These are phyloP conservation scores for Malus orientalis DNA, from an alignment of 306 rosid species.

Conservation along the genomic window DNA sequence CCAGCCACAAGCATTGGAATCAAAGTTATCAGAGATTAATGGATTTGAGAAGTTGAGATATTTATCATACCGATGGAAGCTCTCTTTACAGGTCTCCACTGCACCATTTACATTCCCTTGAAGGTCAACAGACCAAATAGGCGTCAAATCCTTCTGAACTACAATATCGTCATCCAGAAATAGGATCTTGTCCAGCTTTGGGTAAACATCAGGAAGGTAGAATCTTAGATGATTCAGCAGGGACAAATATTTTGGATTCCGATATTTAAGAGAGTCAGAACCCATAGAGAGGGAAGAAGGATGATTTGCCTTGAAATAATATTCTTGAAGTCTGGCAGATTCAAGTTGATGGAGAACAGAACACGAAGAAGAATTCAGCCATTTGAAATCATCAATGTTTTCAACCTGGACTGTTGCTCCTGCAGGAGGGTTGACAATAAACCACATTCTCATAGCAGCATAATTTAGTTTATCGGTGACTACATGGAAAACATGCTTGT, in stretches of 20 bases:
- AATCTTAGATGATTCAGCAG: constrained; percentile 93
- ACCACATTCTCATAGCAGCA: constrained; percentile 96
- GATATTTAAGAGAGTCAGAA: constrained; percentile 76
- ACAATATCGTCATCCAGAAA: constrained; percentile 96
- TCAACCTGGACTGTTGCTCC: constrained; percentile 73
- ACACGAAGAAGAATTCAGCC: constrained; percentile 96
- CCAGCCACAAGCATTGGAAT: constrained; percentile 97
- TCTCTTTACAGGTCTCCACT: constrained; percentile 98
- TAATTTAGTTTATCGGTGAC: constrained; percentile 87
- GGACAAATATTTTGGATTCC: constrained; percentile 92
- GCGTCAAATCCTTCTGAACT: constrained; percentile 87
- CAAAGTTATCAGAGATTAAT: constrained; percentile 66
- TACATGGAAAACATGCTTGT: constrained; percentile 82
- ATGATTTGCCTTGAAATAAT: constrained; percentile 86
- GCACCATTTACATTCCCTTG: constrained; percentile 96
- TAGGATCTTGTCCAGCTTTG: constrained; percentile 81
- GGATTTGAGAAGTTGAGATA: constrained; percentile 92
- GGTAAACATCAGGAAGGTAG: constrained; percentile 91
- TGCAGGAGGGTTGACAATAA: constrained; percentile 71
- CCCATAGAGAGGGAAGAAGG: constrained; percentile 85
- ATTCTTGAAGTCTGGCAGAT: constrained; percentile 85
- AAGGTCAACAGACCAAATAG: constrained; percentile 84
- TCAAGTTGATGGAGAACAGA: constrained; percentile 94
- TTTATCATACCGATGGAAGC: constrained; percentile 97
- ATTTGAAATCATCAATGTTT: constrained; percentile 85